Conservation (phyloP, 2,329 filamentous ascomycete genomes). For the Fusarium staphyleae region DNA sequence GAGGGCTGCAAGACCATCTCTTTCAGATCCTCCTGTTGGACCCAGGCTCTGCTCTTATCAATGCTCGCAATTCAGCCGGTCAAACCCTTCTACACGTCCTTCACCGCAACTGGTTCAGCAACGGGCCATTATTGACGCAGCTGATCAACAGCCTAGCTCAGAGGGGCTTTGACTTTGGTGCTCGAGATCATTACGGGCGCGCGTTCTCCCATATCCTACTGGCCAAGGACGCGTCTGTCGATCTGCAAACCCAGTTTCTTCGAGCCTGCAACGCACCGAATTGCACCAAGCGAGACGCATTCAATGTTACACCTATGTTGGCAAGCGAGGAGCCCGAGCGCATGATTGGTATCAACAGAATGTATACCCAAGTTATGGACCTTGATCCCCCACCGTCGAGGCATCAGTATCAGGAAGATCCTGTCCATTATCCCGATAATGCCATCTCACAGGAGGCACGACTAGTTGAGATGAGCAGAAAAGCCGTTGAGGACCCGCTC, state of each 20-base stretch:
- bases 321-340: slow-evolving; percentile 4
- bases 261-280: slow-evolving; percentile 43
- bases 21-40: slow-evolving; percentile 37
- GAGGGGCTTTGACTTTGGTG: slow-evolving; percentile 44
- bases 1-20: slow-evolving; percentile 41
- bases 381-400: slow-evolving; percentile 34
- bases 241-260: slow-evolving; percentile 40
- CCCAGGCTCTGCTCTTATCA: slow-evolving; percentile 32
- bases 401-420: neutral
- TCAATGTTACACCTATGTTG: slow-evolving; percentile 46
- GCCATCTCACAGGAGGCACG: slow-evolving; percentile 28
- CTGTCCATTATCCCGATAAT: slow-evolving; percentile 6
- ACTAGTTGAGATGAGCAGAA: slow-evolving; percentile 34
- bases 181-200: slow-evolving; percentile 59
- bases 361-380: slow-evolving; percentile 26
- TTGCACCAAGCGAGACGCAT: slow-evolving; percentile 57
- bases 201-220: slow-evolving; percentile 58
- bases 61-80: slow-evolving; percentile 50
- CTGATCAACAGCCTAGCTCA: slow-evolving; percentile 37
- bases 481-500: slow-evolving; percentile 24
- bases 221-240: slow-evolving; percentile 42
- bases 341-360: slow-evolving; percentile 6
- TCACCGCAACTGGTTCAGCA: slow-evolving; percentile 45
- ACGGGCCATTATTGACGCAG: slow-evolving; percentile 38
- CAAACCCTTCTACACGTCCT: slow-evolving; percentile 60